These are phyloP conservation scores for Lagenaria siceraria DNA, from an alignment of 306 rosid species.

Conservation along the genomic window DNA sequence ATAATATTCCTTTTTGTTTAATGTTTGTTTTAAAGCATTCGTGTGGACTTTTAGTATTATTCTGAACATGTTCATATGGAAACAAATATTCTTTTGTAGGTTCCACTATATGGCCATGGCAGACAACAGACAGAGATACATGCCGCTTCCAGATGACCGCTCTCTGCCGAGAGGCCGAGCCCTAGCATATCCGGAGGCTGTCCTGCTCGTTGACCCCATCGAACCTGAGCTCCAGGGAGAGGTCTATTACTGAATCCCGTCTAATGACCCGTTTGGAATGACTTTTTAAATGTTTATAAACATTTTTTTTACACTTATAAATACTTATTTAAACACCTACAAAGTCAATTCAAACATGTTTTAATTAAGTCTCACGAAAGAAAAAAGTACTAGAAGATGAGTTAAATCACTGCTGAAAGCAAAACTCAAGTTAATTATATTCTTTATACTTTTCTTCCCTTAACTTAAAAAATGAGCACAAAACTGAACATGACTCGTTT, in stretches of 20 bases:
- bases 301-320: too few relatives aligned
- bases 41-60: not conserved
- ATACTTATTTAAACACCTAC: too few relatives aligned
- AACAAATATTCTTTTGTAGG: constrained; percentile 19
- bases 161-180: constrained; percentile 32
- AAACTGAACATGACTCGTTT: too few relatives aligned
- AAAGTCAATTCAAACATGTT: too few relatives aligned
- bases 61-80: not conserved
- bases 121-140: constrained; percentile 63
- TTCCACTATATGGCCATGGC: constrained; percentile 71
- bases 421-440: not conserved
- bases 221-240: constrained; percentile 69
- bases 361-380: not conserved
- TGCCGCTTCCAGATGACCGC: constrained; percentile 89
- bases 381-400: not conserved
- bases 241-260: constrained; percentile 20
- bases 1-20: not conserved
- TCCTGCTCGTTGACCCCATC: constrained; percentile 55
- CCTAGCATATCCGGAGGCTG: constrained; percentile 65
- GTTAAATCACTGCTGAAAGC: not conserved
- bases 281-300: too few relatives aligned
- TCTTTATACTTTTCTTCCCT: not conserved
- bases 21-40: not conserved
- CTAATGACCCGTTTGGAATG: too few relatives aligned
- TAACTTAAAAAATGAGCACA: not conserved